Conservation (phyloP, 2,329 filamentous ascomycete genomes). For the Ophiostoma populinum region DNA sequence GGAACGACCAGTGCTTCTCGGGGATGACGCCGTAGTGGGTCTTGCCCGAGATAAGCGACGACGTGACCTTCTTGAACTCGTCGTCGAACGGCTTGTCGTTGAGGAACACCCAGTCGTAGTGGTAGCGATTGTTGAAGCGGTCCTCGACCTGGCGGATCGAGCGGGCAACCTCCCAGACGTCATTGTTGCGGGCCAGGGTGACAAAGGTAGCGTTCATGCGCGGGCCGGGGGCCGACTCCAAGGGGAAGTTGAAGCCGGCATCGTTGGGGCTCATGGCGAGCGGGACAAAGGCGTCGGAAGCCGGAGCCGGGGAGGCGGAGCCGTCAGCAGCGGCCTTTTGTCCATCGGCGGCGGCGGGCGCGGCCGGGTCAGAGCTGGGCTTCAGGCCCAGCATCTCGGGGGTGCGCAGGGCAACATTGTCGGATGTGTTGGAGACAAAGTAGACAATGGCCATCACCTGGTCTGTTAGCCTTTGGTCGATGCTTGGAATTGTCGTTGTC, state of each 20-base stretch:
- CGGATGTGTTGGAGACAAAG: conserved; percentile 50
- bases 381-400: conserved; percentile 10
- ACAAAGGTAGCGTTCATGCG: conserved; percentile 97
- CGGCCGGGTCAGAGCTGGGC: conserved; percentile 1
- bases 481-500: no score
- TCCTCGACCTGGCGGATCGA: conserved; percentile 96
- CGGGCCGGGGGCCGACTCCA: conserved; percentile 40
- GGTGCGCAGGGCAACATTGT: conserved; percentile 22
- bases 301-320: conserved; percentile 11
- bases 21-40: conserved; percentile 83
- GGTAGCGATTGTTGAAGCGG: conserved; percentile 89
- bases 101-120: conserved; percentile 98
- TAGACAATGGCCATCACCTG: conserved; percentile 58
- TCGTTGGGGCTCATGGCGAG: conserved; percentile 36
- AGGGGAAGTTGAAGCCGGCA: conserved; percentile 33
- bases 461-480: neutral
- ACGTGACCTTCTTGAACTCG: conserved; percentile 82
- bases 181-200: conserved; percentile 78
- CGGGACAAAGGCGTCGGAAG: conserved; percentile 17
- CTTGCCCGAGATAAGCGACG: conserved; percentile 76
- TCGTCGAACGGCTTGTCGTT: conserved; percentile 93
- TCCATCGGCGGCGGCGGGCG: conserved; percentile 17
- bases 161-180: conserved; percentile 91
- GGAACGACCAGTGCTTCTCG: conserved; percentile 93
- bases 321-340: neutral